Conservation (phyloP, 2,329 filamentous ascomycete species). For the Penicillium decumbens region DNA sequence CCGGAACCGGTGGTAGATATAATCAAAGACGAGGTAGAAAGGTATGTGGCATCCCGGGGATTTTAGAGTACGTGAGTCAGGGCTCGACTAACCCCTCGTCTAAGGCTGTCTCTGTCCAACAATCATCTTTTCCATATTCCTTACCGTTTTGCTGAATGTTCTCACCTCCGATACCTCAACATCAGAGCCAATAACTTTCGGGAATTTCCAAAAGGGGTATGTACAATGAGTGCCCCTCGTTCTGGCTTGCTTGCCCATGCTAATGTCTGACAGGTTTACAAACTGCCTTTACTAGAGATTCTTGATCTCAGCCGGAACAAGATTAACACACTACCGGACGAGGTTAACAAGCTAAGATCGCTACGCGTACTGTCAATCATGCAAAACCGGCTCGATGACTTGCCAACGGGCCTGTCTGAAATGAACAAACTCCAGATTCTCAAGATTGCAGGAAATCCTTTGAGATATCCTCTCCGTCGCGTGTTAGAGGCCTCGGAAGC, state of each 20-base stretch:
- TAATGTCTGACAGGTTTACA: conserved; percentile 62
- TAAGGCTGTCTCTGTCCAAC: conserved; percentile 48
- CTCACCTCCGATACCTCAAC: conserved; percentile 48
- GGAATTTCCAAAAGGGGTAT: conserved; percentile 61
- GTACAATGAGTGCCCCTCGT: conserved; percentile 26
- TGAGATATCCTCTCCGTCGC: conserved; percentile 71
- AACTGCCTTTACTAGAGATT: conserved; percentile 82
- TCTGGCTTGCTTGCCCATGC: neutral
- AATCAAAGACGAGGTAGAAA: conserved; percentile 51
- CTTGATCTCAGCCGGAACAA: conserved; percentile 88
- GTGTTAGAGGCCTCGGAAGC: conserved; percentile 62
- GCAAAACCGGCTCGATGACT: conserved; percentile 77
- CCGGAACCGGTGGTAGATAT: conserved; percentile 49
- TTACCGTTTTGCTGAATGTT: conserved; percentile 46
- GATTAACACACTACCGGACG: conserved; percentile 69
- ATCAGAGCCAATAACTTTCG: conserved; percentile 49
- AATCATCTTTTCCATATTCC: conserved; percentile 50
- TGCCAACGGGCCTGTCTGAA: conserved; percentile 79
- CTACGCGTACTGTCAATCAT: conserved; percentile 85
- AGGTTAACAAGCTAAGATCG: conserved; percentile 74
- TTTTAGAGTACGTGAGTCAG: neutral
- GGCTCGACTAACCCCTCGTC: conserved; percentile 12
- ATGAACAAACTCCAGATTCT: conserved; percentile 86
- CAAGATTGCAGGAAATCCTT: conserved; percentile 83
- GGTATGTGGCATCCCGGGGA: conserved; percentile 31